Percentiles rank a stretch among this genome's conserved stretches.
phyloP scores from a whole-genome alignment of 2,329 filamentous ascomycete genomes.

The Aspergillus ruber region DNA sequence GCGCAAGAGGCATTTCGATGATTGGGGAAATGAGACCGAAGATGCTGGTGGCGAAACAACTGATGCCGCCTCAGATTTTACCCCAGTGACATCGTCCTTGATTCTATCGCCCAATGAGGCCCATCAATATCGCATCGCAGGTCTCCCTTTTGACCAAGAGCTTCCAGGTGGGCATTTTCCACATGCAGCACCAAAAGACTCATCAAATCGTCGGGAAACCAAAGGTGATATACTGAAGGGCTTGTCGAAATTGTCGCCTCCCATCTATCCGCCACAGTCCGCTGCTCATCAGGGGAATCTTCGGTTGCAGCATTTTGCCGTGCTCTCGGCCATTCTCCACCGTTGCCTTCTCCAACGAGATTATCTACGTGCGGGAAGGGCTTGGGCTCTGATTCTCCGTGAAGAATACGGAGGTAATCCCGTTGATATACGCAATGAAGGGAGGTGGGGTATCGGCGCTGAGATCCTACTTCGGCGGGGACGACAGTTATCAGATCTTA shows the following conservation, averaged over 20 bases:
- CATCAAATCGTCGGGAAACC: slow-evolving; percentile 6
- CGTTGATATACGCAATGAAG: slow-evolving; percentile 63
- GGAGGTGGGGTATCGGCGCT: slow-evolving; percentile 76
- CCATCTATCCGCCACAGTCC: slow-evolving; percentile 28
- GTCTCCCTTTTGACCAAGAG: slow-evolving; percentile 32
- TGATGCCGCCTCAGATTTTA: slow-evolving; percentile 22
- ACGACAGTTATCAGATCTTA: slow-evolving; percentile 15
- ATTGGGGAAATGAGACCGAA: slow-evolving; percentile 20
- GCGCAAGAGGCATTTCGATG: slow-evolving; percentile 23
- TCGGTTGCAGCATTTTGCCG: slow-evolving; percentile 53
- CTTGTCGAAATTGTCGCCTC: slow-evolving; percentile 26
- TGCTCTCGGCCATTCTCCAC: slow-evolving; percentile 65
- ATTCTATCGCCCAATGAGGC: slow-evolving; percentile 35
- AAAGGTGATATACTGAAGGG: slow-evolving; percentile 16
- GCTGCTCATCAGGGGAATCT: slow-evolving; percentile 28
- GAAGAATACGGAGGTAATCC: slow-evolving; percentile 50
- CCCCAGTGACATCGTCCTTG: slow-evolving; percentile 16
- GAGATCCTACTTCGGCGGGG: slow-evolving; percentile 67
- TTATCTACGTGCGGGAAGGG: slow-evolving; percentile 63
- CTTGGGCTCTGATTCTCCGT: slow-evolving; percentile 67
- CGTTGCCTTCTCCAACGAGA: slow-evolving; percentile 65
- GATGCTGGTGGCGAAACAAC: slow-evolving; percentile 21
- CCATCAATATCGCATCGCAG: slow-evolving; percentile 38
- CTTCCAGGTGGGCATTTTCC: slow-evolving; percentile 38
- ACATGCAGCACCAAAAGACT: slow-evolving; percentile 24